phyloP scores from a whole-genome alignment of 768 basidiomycete genomes.

The Suillus paluster region DNA sequence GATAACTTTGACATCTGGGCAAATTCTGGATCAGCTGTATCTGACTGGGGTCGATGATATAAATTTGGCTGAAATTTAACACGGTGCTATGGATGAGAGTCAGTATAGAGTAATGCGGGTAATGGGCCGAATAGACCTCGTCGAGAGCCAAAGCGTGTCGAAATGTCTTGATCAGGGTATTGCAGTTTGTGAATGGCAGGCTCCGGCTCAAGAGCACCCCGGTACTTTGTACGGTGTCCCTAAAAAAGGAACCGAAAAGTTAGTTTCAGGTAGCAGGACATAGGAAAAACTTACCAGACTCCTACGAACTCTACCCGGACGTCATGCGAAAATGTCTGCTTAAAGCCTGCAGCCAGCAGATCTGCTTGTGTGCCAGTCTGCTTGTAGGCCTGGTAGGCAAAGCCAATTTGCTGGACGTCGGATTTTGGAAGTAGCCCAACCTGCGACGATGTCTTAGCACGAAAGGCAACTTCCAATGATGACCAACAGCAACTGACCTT shows the following conservation, averaged over 20 bases:
- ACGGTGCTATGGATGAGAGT: constrained; percentile 51
- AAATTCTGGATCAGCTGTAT: constrained; percentile 33
- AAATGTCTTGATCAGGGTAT: constrained; percentile 68
- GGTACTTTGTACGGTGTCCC: constrained; percentile 84
- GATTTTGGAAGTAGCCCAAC: constrained; percentile 72
- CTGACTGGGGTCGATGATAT: constrained; percentile 50
- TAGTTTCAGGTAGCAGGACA: background rate
- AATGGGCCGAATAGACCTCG: constrained; percentile 49
- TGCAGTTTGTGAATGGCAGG: constrained; percentile 70
- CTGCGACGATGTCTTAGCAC: constrained; percentile 37
- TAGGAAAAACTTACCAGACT: constrained; percentile 57
- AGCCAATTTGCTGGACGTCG: constrained; percentile 70
- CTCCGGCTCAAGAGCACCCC: constrained; percentile 62
- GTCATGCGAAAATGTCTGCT: constrained; percentile 67
- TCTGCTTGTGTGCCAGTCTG: constrained; percentile 50
- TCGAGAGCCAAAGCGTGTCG: constrained; percentile 81
- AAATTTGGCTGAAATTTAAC: constrained; percentile 66
- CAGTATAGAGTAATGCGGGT: constrained; percentile 7
- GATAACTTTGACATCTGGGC: constrained; percentile 14
- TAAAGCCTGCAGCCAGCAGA: constrained; percentile 65
- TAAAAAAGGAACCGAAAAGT: constrained; percentile 24
- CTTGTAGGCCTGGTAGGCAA: constrained; percentile 79
- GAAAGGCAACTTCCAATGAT: background rate
- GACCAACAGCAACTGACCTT: constrained; percentile 49
- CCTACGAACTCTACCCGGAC: constrained; percentile 81